Evolutionary conservation across 1,284 basidiomycete genomes (phyloP).

Genomic region (Agaricales sp.): DNA sequence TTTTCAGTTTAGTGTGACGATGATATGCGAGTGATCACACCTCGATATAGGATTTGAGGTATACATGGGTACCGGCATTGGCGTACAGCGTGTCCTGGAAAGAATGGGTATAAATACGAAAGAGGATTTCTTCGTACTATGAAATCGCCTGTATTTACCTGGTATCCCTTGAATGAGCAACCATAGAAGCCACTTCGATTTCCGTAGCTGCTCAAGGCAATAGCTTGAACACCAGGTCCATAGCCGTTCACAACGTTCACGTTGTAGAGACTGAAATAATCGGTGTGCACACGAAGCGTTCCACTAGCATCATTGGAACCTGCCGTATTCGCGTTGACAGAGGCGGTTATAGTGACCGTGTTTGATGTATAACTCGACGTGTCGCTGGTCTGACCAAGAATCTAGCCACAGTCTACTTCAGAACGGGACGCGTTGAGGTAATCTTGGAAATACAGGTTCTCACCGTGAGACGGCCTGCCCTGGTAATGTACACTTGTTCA

Average conservation of each 20-base stretch:
- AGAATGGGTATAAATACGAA: background rate
- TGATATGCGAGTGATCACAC: constrained; percentile 17
- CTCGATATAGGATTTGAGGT: constrained; percentile 35
- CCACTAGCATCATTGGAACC: constrained; percentile 46
- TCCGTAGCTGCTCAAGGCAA: constrained; percentile 43
- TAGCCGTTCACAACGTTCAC: constrained; percentile 44
- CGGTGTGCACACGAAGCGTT: constrained; percentile 40
- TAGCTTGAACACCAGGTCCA: constrained; percentile 40
- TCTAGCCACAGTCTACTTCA: constrained; percentile 22
- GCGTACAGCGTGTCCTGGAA: constrained; percentile 26
- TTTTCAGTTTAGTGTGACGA: background rate
- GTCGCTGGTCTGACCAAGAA: constrained; percentile 35
- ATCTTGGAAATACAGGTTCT: constrained; percentile 6
- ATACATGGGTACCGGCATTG: constrained; percentile 39
- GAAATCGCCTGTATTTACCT: constrained; percentile 25
- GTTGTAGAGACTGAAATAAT: constrained; percentile 45
- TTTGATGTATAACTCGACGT: constrained; percentile 26
- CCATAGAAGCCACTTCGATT: constrained; percentile 40
- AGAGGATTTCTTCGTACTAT: too few species aligned
- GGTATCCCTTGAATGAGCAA: constrained; percentile 41
- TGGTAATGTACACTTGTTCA: constrained; percentile 42
- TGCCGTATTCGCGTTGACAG: constrained; percentile 27
- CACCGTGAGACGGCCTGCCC: constrained; percentile 32
- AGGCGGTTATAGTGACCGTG: constrained; percentile 33
- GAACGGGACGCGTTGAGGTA: background rate